phyloP scores from a whole-genome alignment of 345 rosid species.

The Erucastrum elatum region DNA sequence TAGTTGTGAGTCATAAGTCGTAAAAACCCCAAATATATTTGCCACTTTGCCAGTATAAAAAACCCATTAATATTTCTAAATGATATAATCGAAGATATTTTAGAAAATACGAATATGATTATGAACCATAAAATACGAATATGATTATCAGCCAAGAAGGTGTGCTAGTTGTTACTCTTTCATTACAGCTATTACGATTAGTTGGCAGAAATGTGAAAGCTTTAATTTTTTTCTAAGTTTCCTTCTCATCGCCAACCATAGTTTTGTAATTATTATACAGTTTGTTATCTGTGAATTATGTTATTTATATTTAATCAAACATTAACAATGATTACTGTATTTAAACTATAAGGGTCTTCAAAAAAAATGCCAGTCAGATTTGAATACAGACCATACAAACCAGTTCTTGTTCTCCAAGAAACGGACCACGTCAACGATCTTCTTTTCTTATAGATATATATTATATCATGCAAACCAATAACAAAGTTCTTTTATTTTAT shows the following conservation, averaged over 20 bases:
- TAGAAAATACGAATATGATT: neutral
- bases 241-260: slow-evolving; percentile 13
- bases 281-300: neutral
- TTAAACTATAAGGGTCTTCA: neutral
- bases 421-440: slow-evolving; percentile 7
- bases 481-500: neutral
- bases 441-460: neutral
- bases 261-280: neutral
- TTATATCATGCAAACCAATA: slow-evolving; percentile 16
- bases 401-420: neutral
- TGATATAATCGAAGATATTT: neutral
- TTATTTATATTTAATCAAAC: neutral
- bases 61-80: too few species aligned
- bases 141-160: neutral
- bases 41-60: too few species aligned
- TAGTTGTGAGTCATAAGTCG: too few species aligned
- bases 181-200: slow-evolving; percentile 18
- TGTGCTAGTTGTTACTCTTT: neutral
- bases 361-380: slow-evolving; percentile 4
- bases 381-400: neutral
- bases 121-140: neutral
- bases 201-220: slow-evolving; percentile 16
- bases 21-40: too few species aligned
- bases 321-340: neutral
- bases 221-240: slow-evolving; percentile 4